Conservation (phyloP, 2,329 filamentous ascomycete genomes). For the Cryoendolithus antarcticus region DNA sequence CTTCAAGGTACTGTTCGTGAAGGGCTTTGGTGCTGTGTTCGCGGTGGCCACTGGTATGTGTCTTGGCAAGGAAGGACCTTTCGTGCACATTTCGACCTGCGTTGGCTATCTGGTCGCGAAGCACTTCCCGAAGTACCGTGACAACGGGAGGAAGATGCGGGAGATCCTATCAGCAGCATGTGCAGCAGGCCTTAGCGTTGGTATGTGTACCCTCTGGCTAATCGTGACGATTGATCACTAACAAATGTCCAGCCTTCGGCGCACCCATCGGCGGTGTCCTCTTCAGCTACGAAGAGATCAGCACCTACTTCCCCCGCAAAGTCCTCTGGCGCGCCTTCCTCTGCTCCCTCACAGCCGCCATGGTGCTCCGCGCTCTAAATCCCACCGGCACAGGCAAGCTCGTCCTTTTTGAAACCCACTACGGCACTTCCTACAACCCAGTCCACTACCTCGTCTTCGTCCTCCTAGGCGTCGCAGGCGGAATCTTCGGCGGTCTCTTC, state of each 20-base stretch:
- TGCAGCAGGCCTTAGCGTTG: conserved; percentile 44
- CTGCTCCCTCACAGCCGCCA: conserved; percentile 44
- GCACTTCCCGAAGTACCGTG: conserved; percentile 43
- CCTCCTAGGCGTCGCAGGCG: conserved; percentile 43
- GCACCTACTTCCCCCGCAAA: conserved; percentile 46
- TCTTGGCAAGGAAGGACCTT: conserved; percentile 50
- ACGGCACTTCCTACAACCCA: conserved; percentile 42
- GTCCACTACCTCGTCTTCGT: conserved; percentile 46
- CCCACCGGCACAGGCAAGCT: conserved; percentile 48
- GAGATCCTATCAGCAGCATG: conserved; percentile 48
- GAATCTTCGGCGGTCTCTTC: conserved; percentile 46
- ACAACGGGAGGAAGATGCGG: conserved; percentile 45
- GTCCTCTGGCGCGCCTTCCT: conserved; percentile 49
- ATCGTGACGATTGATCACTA: neutral
- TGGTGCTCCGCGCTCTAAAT: conserved; percentile 45
- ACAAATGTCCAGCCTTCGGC: conserved; percentile 37
- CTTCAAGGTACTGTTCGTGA: conserved; percentile 43
- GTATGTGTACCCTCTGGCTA: neutral
- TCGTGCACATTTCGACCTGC: conserved; percentile 49
- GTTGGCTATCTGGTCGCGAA: conserved; percentile 42
- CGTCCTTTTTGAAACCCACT: conserved; percentile 49
- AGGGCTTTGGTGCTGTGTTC: conserved; percentile 45
- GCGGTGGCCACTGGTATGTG: conserved; percentile 49
- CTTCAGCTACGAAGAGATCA: conserved; percentile 50
- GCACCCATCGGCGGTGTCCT: conserved; percentile 50